Conservation (phyloP, 169 alveolate genomes). For the Plasmodium blacklocki region DNA sequence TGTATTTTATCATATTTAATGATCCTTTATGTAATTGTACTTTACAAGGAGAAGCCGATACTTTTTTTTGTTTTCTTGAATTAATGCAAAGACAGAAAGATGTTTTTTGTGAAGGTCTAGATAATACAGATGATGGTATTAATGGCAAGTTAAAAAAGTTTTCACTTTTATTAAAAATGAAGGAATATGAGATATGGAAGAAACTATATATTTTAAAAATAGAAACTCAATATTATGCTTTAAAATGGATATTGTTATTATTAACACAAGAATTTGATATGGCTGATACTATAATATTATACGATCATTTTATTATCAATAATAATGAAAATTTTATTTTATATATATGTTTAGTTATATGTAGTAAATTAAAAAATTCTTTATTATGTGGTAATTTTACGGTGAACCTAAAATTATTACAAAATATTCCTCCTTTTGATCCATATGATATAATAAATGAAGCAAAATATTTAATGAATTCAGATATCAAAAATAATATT, state of each 20-base stretch:
- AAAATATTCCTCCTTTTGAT: slow-evolving; percentile 76
- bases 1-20: slow-evolving; percentile 83
- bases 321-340: slow-evolving; percentile 71
- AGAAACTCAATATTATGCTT: slow-evolving; percentile 80
- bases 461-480: slow-evolving; percentile 61
- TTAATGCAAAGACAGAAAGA: slow-evolving; percentile 90
- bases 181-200: slow-evolving; percentile 73
- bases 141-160: slow-evolving; percentile 75
- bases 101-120: slow-evolving; percentile 81
- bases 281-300: slow-evolving; percentile 72
- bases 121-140: slow-evolving; percentile 82
- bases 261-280: slow-evolving; percentile 82
- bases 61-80: slow-evolving; percentile 88
- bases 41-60: slow-evolving; percentile 89
- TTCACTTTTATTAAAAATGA: slow-evolving; percentile 64
- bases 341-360: slow-evolving; percentile 69
- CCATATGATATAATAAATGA: slow-evolving; percentile 70
- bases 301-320: slow-evolving; percentile 74
- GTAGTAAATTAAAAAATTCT: slow-evolving; percentile 49
- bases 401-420: slow-evolving; percentile 71
- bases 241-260: slow-evolving; percentile 84
- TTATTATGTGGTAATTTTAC: slow-evolving; percentile 71
- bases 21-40: slow-evolving; percentile 79
- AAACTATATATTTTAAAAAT: slow-evolving; percentile 68
- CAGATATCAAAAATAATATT: slow-evolving; percentile 32